Conservation (phyloP, 345 rosid genomes). For the Punica granatum region DNA sequence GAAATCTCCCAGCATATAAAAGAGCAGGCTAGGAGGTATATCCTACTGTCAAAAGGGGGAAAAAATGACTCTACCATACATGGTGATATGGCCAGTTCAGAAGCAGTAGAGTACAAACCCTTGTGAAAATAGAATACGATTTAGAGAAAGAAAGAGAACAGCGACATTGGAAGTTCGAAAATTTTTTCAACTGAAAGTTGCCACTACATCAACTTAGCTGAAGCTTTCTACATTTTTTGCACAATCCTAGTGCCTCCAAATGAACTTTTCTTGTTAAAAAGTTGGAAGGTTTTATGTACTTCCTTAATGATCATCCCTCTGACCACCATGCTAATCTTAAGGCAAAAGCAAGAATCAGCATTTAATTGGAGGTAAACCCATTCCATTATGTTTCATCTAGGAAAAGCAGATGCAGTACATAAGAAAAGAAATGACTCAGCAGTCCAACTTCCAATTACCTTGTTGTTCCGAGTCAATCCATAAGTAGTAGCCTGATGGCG, state of each 20-base stretch:
- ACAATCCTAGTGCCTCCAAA: background rate
- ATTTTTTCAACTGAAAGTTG: background rate
- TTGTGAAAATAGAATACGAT: background rate
- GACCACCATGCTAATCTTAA: background rate
- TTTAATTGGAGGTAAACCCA: background rate
- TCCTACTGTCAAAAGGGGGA: too few relatives aligned
- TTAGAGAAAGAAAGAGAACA: too few relatives aligned
- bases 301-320: background rate
- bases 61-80: too few relatives aligned
- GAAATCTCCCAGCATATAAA: too few relatives aligned
- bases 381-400: background rate
- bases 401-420: background rate
- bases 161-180: background rate
- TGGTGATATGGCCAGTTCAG: too few relatives aligned
- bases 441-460: constrained; percentile 36
- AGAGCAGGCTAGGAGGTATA: too few relatives aligned
- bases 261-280: background rate
- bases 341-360: background rate
- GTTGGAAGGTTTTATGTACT: background rate
- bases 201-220: background rate
- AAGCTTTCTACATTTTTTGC: background rate
- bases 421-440: background rate
- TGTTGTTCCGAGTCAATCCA: constrained; percentile 85
- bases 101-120: background rate
- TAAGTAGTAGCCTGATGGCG: constrained; percentile 93